Evolutionary conservation across 1,139 yeast genomes (phyloP).

Genomic region (Sugiyamaella paludigena): DNA sequence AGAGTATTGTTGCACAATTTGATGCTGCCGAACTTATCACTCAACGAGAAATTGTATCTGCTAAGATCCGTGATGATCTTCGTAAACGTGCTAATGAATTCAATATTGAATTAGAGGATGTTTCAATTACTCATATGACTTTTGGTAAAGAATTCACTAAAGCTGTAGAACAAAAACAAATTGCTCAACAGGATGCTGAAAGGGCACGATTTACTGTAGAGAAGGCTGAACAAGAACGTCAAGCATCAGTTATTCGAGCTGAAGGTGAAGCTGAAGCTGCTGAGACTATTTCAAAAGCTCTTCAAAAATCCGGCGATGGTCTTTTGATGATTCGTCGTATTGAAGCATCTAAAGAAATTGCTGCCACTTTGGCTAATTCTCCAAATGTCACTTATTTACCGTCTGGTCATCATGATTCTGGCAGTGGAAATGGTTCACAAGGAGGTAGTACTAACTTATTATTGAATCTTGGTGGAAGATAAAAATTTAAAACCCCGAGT

Average conservation of each 20-base stretch:
- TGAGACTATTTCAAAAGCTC: conserved; percentile 89
- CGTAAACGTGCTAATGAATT: conserved; percentile 83
- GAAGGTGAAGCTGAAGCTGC: conserved; percentile 99
- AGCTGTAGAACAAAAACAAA: conserved; percentile 98
- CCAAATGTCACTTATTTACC: conserved; percentile 94
- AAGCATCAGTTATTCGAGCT: conserved; percentile 92
- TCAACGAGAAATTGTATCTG: conserved; percentile 92
- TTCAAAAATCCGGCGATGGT: conserved; percentile 95
- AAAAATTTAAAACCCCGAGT: too few species aligned
- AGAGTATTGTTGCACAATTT: conserved; percentile 94
- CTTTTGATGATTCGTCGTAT: conserved; percentile 88
- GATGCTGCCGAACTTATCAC: conserved; percentile 98
- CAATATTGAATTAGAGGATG: conserved; percentile 90
- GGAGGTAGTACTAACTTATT: conserved; percentile 48
- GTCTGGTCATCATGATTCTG: conserved; percentile 41
- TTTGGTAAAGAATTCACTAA: conserved; percentile 96
- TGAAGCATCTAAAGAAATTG: conserved; percentile 96
- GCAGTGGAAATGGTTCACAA: conserved; percentile 34
- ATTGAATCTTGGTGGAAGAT: conserved; percentile 53
- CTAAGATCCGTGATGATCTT: conserved; percentile 84
- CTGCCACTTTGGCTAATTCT: conserved; percentile 76
- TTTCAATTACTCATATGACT: conserved; percentile 96
- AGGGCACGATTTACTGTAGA: conserved; percentile 93
- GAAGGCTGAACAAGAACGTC: conserved; percentile 96
- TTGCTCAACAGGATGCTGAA: conserved; percentile 99